Base-by-base conservation (phyloP, 83 land plant genomes). In the Thuja plicata region DNA sequence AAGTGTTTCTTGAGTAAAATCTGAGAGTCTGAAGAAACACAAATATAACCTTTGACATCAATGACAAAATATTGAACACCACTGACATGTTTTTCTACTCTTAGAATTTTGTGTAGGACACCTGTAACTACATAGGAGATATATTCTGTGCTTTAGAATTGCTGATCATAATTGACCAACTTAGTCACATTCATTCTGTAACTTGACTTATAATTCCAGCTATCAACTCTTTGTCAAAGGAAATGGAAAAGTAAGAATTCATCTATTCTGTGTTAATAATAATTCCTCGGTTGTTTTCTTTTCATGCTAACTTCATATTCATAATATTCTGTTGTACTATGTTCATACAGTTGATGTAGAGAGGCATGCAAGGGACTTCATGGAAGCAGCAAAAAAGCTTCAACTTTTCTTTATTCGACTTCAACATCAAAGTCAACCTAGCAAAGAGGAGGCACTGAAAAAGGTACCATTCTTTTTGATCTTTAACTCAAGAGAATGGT, bases 311-410 rank as follows among this genome's bases (percentile, higher is more conserved):
- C 40, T 57, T 86, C 32, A 38, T 13, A 38, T 54, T 86, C 32
- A 86, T 16, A 21, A 37, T 86, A 16, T 86, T 12, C 8, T 24
- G 45, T 86, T 46, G 27, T 57, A 38, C 73, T 38, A 19, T 74
- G 84, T 40, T 71, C 48, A 57, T 88, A 30, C 89, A 98, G 99
- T 96, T 94, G 99, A 98, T 92, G 99, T 98, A 84, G 99, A 97
- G 87, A 91, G 98, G 87, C 99, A 98, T 93, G 99, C 99, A 16
- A 93, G 97, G 89, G 99, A 98, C 82, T 98, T 97, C 85, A 98
- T 97, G 99, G 99, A 98, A 89, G 98, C 99, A 35, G 98, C 99
- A 2, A 96, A 96, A 88, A 97, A 95, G 89, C 96, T 98, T 85
- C 99, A 98, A 35, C 84, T 97, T 27, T 98, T 94, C 89, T 97